Percentiles rank a stretch among this genome's conserved stretches.
Conservation (phyloP, 768 basidiomycete species). For the Coprinellus micaceus region DNA sequence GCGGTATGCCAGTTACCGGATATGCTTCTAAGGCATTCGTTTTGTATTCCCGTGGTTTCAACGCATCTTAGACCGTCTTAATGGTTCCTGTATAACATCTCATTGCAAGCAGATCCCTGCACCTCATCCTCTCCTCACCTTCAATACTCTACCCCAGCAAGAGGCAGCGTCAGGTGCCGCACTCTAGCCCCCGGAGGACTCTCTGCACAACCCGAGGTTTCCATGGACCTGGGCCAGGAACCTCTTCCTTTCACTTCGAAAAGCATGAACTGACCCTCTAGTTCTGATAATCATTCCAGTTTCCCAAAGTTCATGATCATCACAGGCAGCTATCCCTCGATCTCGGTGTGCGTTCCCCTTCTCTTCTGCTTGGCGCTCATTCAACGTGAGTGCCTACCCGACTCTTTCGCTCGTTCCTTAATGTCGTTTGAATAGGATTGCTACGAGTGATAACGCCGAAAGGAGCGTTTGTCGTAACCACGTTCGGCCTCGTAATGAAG, state of each 20-base stretch:
- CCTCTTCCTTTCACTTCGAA: background rate
- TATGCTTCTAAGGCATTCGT: slow-evolving; percentile 60
- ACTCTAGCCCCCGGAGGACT: slow-evolving; percentile 7
- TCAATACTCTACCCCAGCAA: background rate
- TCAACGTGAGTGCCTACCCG: background rate
- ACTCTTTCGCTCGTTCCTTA: background rate
- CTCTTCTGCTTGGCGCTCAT: background rate
- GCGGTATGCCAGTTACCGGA: slow-evolving; percentile 87
- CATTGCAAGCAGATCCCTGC: slow-evolving; percentile 15
- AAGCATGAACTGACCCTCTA: slow-evolving; percentile 13
- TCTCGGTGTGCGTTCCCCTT: background rate
- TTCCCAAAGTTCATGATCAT: slow-evolving; percentile 12
- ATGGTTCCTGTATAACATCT: slow-evolving; percentile 13
- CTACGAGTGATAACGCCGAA: background rate
- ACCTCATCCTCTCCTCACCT: slow-evolving; percentile 12
- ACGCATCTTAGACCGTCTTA: slow-evolving; percentile 5
- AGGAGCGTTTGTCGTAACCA: background rate
- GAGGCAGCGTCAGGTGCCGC: slow-evolving; percentile 1
- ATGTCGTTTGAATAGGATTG: background rate
- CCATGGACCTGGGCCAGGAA: background rate
- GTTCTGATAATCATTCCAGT: slow-evolving; percentile 12
- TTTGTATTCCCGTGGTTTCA: background rate
- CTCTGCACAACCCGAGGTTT: background rate
- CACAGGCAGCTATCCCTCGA: slow-evolving; percentile 12
- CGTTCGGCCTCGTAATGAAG: background rate